Evolutionary conservation across 345 rosid genomes (phyloP).

Genomic region (Dimocarpus longan): DNA sequence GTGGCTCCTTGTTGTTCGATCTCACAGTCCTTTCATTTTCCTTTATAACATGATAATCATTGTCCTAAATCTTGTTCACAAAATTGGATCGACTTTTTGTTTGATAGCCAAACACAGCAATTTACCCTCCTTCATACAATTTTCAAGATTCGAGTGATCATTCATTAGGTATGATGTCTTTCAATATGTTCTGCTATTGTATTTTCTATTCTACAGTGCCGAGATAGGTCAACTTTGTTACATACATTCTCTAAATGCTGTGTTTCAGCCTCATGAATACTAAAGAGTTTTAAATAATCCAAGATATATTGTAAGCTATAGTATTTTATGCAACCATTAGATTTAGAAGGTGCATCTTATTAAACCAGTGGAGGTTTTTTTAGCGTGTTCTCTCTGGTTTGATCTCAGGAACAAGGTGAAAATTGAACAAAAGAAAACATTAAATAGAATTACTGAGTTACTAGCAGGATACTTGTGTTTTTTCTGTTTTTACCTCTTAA

Average conservation of each 20-base stretch:
- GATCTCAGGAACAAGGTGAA: no score
- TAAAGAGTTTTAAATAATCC: not conserved
- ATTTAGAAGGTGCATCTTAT: no score
- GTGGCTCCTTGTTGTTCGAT: not conserved
- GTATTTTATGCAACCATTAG: no score
- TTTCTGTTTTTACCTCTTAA: not conserved
- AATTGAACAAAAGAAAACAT: no score
- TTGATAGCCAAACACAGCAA: conserved; percentile 65
- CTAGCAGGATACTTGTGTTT: no score
- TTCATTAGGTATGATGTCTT: conserved; percentile 57
- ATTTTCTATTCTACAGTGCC: not conserved
- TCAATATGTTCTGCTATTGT: not conserved
- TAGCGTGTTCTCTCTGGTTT: no score
- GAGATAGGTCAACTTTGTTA: not conserved
- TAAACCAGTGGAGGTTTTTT: no score
- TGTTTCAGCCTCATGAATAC: not conserved
- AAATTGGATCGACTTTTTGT: conserved; percentile 15
- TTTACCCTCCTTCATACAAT: conserved; percentile 72
- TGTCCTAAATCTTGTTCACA: conserved; percentile 11
- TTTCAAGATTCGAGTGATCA: conserved; percentile 47
- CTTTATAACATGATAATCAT: not conserved
- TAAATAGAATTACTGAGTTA: not conserved
- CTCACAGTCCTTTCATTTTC: not conserved
- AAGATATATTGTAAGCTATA: not conserved
- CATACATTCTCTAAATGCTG: not conserved